Conservation (phyloP, 2,329 filamentous ascomycete genomes). For the Blastomyces gilchristii region DNA sequence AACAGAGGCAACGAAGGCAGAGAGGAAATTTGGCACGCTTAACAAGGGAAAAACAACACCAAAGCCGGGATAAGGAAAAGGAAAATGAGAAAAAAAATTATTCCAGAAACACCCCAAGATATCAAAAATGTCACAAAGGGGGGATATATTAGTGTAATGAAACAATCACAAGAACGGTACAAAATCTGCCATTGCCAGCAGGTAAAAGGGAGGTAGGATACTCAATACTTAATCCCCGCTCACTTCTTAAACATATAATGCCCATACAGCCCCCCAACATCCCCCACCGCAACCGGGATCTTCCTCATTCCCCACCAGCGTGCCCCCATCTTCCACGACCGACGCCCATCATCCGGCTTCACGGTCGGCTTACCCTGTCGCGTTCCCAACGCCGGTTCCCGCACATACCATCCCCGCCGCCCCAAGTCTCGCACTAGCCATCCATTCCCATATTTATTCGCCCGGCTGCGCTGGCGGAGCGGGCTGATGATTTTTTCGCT, state of each 20-base stretch:
- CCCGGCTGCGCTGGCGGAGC: constrained; percentile 54
- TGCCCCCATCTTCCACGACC: constrained; percentile 75
- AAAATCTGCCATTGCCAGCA: neutral
- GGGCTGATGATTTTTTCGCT: constrained; percentile 57
- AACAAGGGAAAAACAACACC: neutral
- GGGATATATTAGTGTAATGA: neutral
- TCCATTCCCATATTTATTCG: constrained; percentile 42
- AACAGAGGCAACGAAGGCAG: no score
- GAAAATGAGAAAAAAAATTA: neutral
- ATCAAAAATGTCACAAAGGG: neutral
- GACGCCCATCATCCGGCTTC: constrained; percentile 45
- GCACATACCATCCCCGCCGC: constrained; percentile 58
- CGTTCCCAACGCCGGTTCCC: constrained; percentile 31
- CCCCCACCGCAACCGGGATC: constrained; percentile 45
- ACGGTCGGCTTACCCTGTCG: constrained; percentile 13
- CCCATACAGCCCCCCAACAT: constrained; percentile 50
- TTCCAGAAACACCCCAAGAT: neutral
- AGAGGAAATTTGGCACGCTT: no score
- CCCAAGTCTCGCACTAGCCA: constrained; percentile 62
- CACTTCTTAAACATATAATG: constrained; percentile 50
- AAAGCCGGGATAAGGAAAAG: no score
- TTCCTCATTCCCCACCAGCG: constrained; percentile 77
- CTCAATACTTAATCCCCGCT: constrained; percentile 10
- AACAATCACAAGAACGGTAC: neutral
- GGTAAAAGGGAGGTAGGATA: neutral